These are phyloP conservation scores for Physaria fendleri DNA, from an alignment of 345 rosid genomes.

Conservation along the genomic window DNA sequence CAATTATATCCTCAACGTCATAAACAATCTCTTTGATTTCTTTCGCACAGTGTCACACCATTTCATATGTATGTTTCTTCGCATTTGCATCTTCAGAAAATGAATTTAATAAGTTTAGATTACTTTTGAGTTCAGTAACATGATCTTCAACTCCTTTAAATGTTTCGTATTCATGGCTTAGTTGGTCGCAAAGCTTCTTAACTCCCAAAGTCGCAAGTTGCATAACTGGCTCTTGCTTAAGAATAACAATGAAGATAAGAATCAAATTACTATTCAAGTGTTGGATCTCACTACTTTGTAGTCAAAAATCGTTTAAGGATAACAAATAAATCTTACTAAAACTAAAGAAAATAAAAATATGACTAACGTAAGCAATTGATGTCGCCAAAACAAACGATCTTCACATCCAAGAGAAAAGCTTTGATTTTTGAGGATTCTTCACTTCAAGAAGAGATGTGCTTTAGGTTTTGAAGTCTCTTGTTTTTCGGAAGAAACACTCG, in stretches of 20 bases:
- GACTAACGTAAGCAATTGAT: no score
- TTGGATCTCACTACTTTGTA: no score
- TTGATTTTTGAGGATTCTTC: no score
- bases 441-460: no score
- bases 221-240: background rate
- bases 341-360: no score
- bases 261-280: background rate
- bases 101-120: background rate
- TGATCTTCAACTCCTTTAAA: background rate
- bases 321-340: no score
- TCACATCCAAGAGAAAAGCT: no score
- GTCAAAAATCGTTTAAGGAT: no score
- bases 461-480: no score
- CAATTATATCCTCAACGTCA: background rate
- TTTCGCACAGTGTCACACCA: background rate
- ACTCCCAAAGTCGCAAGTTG: background rate
- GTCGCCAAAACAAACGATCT: no score
- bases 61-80: background rate
- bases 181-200: background rate
- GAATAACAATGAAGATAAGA: background rate
- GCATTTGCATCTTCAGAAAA: background rate
- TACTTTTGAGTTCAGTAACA: background rate
- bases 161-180: background rate
- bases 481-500: no score
- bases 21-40: slow-evolving; percentile 17